Percentiles rank a stretch among this genome's conserved stretches.
Conservation (phyloP, 139 green algal genomes). For the Tetraselmis striata region DNA sequence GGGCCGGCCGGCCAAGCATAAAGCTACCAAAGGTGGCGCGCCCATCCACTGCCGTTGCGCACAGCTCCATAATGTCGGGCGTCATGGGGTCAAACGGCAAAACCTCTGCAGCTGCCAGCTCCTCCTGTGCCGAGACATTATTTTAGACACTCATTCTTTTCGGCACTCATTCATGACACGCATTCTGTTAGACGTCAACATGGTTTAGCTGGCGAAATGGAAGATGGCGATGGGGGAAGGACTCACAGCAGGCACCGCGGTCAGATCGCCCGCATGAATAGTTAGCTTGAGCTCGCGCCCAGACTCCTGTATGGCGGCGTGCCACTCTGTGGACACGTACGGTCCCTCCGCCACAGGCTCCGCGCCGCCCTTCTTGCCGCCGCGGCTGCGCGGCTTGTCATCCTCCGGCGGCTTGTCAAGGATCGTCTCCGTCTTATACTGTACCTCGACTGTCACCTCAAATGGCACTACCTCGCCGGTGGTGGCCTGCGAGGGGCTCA, state of each 20-base stretch:
- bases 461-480: background rate
- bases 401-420: background rate
- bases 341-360: background rate
- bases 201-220: too few relatives aligned
- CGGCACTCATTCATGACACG: too few relatives aligned
- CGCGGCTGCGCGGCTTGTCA: background rate
- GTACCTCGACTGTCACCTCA: background rate
- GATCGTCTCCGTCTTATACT: background rate
- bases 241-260: background rate
- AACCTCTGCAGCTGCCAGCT: background rate
- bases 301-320: background rate
- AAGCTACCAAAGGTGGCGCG: background rate
- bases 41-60: background rate
- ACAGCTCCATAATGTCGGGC: background rate
- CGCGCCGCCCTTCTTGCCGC: background rate
- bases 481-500: background rate
- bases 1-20: background rate
- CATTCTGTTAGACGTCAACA: too few relatives aligned
- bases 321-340: background rate
- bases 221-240: too few relatives aligned
- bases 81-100: background rate
- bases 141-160: too few relatives aligned
- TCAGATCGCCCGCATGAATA: background rate
- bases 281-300: background rate
- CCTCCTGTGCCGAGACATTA: too few relatives aligned